Evolutionary conservation across 2,329 filamentous ascomycete species (phyloP), one percentile per base, ranked within the genome.

Genomic region (Hypomyces rosellus): DNA sequence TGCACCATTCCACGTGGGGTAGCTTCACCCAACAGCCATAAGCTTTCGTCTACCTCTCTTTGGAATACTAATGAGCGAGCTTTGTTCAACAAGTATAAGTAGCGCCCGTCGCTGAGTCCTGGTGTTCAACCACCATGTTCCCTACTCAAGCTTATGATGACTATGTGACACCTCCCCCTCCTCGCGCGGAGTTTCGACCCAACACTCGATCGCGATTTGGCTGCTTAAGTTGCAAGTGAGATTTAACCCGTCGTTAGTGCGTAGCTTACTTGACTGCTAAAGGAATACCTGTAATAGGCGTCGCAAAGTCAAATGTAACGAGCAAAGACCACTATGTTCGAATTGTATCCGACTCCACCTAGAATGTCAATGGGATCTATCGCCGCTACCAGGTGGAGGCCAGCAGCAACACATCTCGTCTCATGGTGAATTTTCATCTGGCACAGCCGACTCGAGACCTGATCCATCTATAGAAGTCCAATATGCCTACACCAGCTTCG

Each of bases 321-420:
- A 79, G 61, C 68, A 71, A 50, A 65, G 72, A 18, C 75, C 75
- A 11, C 63, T 71, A 40, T 78, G 76, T 55, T 73, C 68, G 38
- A 75, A 77, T 57, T 78, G 75, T 60, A 73, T 75, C 57, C 68
- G 76, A 34, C 62, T 78, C 12, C 76, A 76, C 53, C 64, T 78
- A 44, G 70, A 77, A 50, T 78, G 75, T 62, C 73, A 70, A 53
- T 78, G 76, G 76, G 39, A 39, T 45, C 49, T 48, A 30, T 30
- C 36, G 34, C 45, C 20, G 15, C 41, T 20, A 30, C 34, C 12
- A 22, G 47, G 25, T 34, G 39, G 11, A 47, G 46, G 38, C 33
- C 58, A 69, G 53, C 59, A 64, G 45, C 54, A 61, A 34, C 55
- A 59, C 49, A 52, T 59, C 38, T 48, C 49, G 25, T 30, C 25